Evolutionary conservation across 495 filamentous ascomycete species (phyloP).

Genomic region (Daldinia grandis): DNA sequence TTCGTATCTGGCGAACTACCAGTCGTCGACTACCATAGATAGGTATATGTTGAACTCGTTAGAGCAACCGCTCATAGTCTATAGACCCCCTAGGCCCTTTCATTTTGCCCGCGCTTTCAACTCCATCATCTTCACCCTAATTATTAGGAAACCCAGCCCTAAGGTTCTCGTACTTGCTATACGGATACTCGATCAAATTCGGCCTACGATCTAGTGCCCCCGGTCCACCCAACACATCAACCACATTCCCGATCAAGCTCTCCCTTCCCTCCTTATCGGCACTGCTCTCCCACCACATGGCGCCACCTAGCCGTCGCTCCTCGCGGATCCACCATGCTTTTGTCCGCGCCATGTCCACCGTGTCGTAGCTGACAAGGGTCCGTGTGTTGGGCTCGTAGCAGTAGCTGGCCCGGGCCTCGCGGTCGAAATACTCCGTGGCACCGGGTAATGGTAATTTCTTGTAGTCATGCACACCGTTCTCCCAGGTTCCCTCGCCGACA

Average conservation of each 20-base stretch:
- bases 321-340: slow-evolving; percentile 76
- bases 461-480: slow-evolving; percentile 88
- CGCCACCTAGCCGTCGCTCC: slow-evolving; percentile 73
- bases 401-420: slow-evolving; percentile 70
- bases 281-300: slow-evolving; percentile 97
- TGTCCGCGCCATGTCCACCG: slow-evolving; percentile 64
- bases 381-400: slow-evolving; percentile 69
- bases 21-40: not conserved
- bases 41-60: not conserved
- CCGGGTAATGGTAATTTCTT: slow-evolving; percentile 70
- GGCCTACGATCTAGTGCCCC: slow-evolving; percentile 62
- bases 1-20: not conserved
- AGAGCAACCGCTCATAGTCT: not conserved
- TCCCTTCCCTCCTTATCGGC: slow-evolving; percentile 72
- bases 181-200: slow-evolving; percentile 76
- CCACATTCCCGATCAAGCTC: slow-evolving; percentile 76
- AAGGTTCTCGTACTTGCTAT: slow-evolving; percentile 84
- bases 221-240: slow-evolving; percentile 64
- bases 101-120: not conserved
- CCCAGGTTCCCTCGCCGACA: slow-evolving; percentile 80
- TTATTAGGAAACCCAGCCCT: slow-evolving; percentile 63
- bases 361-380: slow-evolving; percentile 84
- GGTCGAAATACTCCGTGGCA: slow-evolving; percentile 60
- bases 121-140: slow-evolving; percentile 13
- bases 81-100: not conserved